Conservation (phyloP, 2,329 filamentous ascomycete species). For the Colletotrichum caudatum region DNA sequence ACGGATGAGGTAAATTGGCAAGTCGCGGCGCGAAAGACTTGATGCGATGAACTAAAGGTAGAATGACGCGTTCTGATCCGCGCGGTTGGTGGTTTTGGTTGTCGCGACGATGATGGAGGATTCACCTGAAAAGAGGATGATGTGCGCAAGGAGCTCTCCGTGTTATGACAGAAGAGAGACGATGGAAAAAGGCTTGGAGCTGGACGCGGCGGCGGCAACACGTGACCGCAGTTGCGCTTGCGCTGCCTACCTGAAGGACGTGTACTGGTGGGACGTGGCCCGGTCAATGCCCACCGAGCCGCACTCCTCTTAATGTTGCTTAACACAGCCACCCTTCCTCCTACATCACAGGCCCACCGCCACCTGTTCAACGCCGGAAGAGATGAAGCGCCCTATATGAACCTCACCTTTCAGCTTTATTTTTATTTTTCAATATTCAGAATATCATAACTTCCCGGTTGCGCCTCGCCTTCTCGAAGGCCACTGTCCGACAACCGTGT, state of each 20-base stretch:
- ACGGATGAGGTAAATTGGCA: constrained; percentile 32
- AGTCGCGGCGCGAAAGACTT: constrained; percentile 41
- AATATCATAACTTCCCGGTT: not conserved
- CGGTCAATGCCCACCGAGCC: constrained; percentile 32
- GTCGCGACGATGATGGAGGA: constrained; percentile 38
- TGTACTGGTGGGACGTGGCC: constrained; percentile 20
- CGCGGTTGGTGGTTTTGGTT: constrained; percentile 42
- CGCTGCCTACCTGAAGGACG: not conserved
- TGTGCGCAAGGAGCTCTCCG: constrained; percentile 50
- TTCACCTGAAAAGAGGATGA: constrained; percentile 47
- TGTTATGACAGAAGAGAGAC: constrained; percentile 47
- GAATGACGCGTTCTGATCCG: constrained; percentile 48
- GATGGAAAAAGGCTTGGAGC: constrained; percentile 42
- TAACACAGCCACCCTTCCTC: constrained; percentile 31
- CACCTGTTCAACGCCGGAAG: not conserved
- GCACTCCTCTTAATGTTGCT: constrained; percentile 8
- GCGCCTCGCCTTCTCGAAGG: constrained; percentile 2
- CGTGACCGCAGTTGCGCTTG: constrained; percentile 38
- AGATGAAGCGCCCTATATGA: constrained; percentile 1
- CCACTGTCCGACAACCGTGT: constrained; percentile 4
- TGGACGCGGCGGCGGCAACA: constrained; percentile 39
- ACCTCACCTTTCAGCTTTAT: not conserved
- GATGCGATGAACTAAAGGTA: constrained; percentile 33
- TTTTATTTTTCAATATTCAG: not conserved
- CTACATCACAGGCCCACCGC: not conserved